Percentiles rank a stretch among this genome's conserved stretches.
Evolutionary conservation across 2,329 filamentous ascomycete species (phyloP).

Genomic region (Pyrenophora tritici-repentis): DNA sequence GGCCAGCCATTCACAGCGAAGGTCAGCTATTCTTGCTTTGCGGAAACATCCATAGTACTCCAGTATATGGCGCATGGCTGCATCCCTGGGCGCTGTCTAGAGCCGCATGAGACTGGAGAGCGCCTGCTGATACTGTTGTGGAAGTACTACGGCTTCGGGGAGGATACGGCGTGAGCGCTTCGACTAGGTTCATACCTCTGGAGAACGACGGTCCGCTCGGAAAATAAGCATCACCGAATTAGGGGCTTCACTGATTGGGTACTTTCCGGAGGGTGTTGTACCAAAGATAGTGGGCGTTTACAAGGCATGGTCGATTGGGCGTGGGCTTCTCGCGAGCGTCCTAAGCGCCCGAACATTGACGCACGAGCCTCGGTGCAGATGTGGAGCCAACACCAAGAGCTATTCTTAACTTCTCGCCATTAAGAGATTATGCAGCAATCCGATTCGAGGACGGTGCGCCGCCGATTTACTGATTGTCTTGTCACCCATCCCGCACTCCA

Average conservation of each 20-base stretch:
- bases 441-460: background rate
- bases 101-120: constrained; percentile 28
- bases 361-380: constrained; percentile 16
- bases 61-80: constrained; percentile 25
- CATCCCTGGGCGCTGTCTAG: constrained; percentile 28
- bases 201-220: constrained; percentile 32
- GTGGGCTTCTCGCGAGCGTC: constrained; percentile 4
- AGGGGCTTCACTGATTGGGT: constrained; percentile 28
- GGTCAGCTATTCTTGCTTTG: constrained; percentile 36
- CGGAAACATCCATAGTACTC: constrained; percentile 19
- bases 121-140: constrained; percentile 40
- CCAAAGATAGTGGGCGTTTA: constrained; percentile 31
- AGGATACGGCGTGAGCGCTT: constrained; percentile 37
- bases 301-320: constrained; percentile 25
- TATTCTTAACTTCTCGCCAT: constrained; percentile 22
- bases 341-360: constrained; percentile 15
- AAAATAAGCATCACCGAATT: constrained; percentile 16
- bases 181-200: constrained; percentile 18
- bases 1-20: constrained; percentile 32
- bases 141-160: constrained; percentile 21
- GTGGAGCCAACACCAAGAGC: constrained; percentile 10
- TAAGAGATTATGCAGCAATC: constrained; percentile 1
- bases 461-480: background rate
- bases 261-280: constrained; percentile 15
- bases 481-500: constrained; percentile 3